Base-by-base conservation (phyloP, 306 rosid species). In the Glycine latifolia region DNA sequence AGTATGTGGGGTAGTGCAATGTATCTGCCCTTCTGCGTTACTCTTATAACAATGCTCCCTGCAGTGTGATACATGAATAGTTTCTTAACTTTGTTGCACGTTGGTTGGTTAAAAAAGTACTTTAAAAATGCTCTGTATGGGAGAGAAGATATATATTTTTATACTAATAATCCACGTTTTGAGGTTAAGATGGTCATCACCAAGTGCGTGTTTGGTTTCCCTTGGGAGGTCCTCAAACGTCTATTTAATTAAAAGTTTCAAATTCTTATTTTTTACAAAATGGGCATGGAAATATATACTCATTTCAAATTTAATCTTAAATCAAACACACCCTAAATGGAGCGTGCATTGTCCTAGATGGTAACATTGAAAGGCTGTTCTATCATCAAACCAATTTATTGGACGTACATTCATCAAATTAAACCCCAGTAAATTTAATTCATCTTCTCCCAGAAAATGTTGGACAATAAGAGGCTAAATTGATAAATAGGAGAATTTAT, bases 11-110 rank as follows among this genome's bases (percentile, higher is more conserved):
- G 66, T 11, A 63, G 47, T 63, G 61, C 69, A 53, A 63, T 63
- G 67, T 52, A 71, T 60, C 59, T 55, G 16, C 35, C 33, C 50
- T 41, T 46, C 12, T 81, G 37, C 6, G 3, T 53, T 33, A 9
- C 7, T 53, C 56, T 65, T 70, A 81, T 53, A 58, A 20, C 39
- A 66, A 55, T 44, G 69, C 81, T 56, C 71, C 67, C 59, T 73
- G 52, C 8, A 54, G 63, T 11, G 75, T 65, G 76, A 70, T 55
- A 54, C 62, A 73, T 53, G 52, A 65, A 20, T 46, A 10, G 6
- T 39, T 66, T 39, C 14, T 77, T 31, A 7, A 31, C 49, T 54
- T 13, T 53, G 44, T 35, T 53, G 46, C 15, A 54, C 3, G 58
- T 13, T 79, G 82, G 47, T 78, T 54, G 76, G 76, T 52, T 39